These are phyloP conservation scores for Phytophthora uliginosa DNA, from an alignment of 352 stramenopile genomes.

Conservation along the genomic window DNA sequence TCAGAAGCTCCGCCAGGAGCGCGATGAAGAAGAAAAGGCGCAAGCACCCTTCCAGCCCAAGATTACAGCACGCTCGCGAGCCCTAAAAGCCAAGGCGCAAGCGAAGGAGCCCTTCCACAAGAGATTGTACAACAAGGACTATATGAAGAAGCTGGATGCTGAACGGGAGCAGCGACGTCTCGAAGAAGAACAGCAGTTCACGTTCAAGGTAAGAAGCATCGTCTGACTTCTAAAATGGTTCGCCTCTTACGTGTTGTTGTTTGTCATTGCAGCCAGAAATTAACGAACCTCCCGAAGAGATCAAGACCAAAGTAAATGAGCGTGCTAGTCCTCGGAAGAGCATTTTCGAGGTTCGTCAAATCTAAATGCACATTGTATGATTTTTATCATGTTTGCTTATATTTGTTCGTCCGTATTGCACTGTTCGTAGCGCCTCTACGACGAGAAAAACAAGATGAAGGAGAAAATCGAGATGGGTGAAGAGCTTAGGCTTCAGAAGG, in stretches of 20 bases:
- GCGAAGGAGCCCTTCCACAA: conserved; percentile 79
- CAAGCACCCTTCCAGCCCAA: conserved; percentile 77
- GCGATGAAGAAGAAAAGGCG: conserved; percentile 67
- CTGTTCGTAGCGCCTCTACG: conserved; percentile 72
- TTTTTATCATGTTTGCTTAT: conserved; percentile 27
- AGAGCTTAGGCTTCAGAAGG: conserved; percentile 74
- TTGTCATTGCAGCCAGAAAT: conserved; percentile 61
- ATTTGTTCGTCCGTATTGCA: conserved; percentile 6
- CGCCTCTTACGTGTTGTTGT: conserved; percentile 18
- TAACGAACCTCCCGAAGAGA: conserved; percentile 57
- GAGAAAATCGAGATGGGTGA: conserved; percentile 83
- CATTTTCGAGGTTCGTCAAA: conserved; percentile 81
- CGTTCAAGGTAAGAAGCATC: conserved; percentile 72
- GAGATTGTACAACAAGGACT: conserved; percentile 82
- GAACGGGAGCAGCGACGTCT: conserved; percentile 81
- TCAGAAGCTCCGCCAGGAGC: conserved; percentile 73
- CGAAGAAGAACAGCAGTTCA: conserved; percentile 74
- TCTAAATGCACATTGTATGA: conserved; percentile 29
- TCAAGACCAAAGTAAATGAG: conserved; percentile 70
- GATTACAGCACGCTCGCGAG: conserved; percentile 39
- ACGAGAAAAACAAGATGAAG: conserved; percentile 83
- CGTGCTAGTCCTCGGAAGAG: conserved; percentile 69
- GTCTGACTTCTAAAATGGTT: conserved; percentile 4
- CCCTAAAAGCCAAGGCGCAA: conserved; percentile 32
- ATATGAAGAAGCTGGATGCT: conserved; percentile 69